Evolutionary conservation across 805 yeast species (phyloP).

Genomic region (Kodamaea neixiangensis): DNA sequence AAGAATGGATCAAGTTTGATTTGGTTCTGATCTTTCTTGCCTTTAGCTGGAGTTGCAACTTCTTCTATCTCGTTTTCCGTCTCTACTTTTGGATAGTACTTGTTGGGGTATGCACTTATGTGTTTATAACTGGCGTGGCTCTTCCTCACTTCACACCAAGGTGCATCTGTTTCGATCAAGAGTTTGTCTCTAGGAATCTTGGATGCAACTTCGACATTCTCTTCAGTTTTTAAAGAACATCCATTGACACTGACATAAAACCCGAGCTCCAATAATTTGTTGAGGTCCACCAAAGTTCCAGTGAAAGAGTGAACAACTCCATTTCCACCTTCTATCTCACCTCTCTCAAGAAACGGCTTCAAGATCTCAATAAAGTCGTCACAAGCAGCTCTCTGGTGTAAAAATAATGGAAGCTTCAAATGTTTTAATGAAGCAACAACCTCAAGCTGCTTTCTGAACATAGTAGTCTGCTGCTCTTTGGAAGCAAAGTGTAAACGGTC

Average conservation of each 20-base stretch:
- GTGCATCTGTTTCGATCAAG: slow-evolving; percentile 93
- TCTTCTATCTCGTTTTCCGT: slow-evolving; percentile 9
- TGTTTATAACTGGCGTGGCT: slow-evolving; percentile 73
- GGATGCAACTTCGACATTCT: slow-evolving; percentile 65
- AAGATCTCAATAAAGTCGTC: slow-evolving; percentile 73
- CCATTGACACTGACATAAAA: slow-evolving; percentile 87
- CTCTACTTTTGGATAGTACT: slow-evolving; percentile 49
- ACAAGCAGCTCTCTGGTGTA: slow-evolving; percentile 87
- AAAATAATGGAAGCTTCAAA: slow-evolving; percentile 70
- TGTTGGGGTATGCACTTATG: slow-evolving; percentile 57
- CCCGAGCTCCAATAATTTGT: slow-evolving; percentile 55
- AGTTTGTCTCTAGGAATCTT: slow-evolving; percentile 69
- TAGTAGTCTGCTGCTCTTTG: slow-evolving; percentile 62
- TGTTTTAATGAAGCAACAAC: slow-evolving; percentile 45
- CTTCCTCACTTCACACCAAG: slow-evolving; percentile 95
- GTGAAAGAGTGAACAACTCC: slow-evolving; percentile 98
- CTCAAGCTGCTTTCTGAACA: slow-evolving; percentile 74
- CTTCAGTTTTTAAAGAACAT: slow-evolving; percentile 81
- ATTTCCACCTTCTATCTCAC: slow-evolving; percentile 41
- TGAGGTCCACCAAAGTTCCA: slow-evolving; percentile 68
- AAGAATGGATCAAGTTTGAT: slow-evolving; percentile 49
- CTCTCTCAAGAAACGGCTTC: slow-evolving; percentile 57
- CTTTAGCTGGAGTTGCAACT: slow-evolving; percentile 3
- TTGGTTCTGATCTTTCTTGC: slow-evolving; percentile 20
- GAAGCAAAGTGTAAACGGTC: slow-evolving; percentile 82